phyloP scores from a whole-genome alignment of 495 filamentous ascomycete species.

The Daldinia vernicosa region DNA sequence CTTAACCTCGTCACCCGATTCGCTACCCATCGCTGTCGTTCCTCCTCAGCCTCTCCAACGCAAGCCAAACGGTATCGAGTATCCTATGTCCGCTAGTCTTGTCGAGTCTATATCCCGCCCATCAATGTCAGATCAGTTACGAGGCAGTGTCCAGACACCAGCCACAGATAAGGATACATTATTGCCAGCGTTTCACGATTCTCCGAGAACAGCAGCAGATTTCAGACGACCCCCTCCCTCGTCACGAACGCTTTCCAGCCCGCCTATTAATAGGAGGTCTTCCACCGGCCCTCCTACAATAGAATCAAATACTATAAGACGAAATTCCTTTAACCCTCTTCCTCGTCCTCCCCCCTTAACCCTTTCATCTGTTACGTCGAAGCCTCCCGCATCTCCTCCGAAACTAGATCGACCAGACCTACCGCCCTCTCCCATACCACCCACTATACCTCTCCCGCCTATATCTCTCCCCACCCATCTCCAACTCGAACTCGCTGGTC shows the following conservation, averaged over 20 bases:
- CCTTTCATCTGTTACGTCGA: constrained; percentile 18
- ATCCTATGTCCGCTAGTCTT: constrained; percentile 49
- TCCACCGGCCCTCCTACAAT: constrained; percentile 41
- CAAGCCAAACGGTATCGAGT: constrained; percentile 45
- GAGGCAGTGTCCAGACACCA: constrained; percentile 21
- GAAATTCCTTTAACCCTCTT: constrained; percentile 49
- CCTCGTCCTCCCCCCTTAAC: constrained; percentile 46
- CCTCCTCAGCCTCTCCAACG: constrained; percentile 33
- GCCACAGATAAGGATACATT: constrained; percentile 3
- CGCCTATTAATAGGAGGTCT: constrained; percentile 52
- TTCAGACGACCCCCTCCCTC: constrained; percentile 42
- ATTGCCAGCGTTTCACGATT: constrained; percentile 10
- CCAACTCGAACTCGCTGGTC: constrained; percentile 85
- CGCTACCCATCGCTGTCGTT: constrained; percentile 54
- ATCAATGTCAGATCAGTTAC: constrained; percentile 46
- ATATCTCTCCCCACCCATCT: constrained; percentile 88
- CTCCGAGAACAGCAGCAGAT: constrained; percentile 41
- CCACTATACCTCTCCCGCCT: constrained; percentile 80
- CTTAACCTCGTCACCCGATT: constrained; percentile 62
- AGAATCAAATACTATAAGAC: constrained; percentile 37
- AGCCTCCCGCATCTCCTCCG: constrained; percentile 25
- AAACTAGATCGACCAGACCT: constrained; percentile 43
- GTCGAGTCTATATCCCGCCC: constrained; percentile 45
- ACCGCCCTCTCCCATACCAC: constrained; percentile 72
- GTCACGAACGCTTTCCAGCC: constrained; percentile 55